Percentiles rank a stretch among this genome's conserved stretches.
Conservation (phyloP, 1,139 yeast species). For the Geotrichum carabidarum region DNA sequence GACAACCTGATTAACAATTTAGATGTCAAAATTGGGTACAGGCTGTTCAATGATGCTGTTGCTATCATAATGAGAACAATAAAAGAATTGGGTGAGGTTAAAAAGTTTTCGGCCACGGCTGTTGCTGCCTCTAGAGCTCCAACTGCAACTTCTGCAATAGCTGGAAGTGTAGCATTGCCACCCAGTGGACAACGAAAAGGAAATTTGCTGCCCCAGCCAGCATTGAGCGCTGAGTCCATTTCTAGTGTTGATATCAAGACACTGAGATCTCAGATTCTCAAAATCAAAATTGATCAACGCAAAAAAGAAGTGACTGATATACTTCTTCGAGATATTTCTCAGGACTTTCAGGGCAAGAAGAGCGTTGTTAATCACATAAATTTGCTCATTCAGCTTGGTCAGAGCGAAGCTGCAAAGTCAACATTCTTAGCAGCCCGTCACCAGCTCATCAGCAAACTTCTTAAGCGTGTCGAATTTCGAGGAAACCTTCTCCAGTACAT, state of each 20-base stretch:
- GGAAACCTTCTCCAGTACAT: conserved; percentile 46
- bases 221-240: not conserved
- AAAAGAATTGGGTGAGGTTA: conserved; percentile 13
- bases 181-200: not conserved
- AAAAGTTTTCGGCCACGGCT: conserved; percentile 19
- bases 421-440: conserved; percentile 47
- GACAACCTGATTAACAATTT: conserved; percentile 63
- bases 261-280: conserved; percentile 21
- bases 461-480: conserved; percentile 47
- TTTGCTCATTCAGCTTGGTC: conserved; percentile 42
- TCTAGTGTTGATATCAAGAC: conserved; percentile 13
- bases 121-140: conserved; percentile 15
- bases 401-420: conserved; percentile 46
- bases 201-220: not conserved
- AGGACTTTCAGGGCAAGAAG: conserved; percentile 33
- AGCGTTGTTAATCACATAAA: conserved; percentile 35
- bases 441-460: conserved; percentile 43
- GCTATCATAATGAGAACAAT: conserved; percentile 41
- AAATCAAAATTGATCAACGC: conserved; percentile 32
- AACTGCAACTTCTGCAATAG: conserved; percentile 9
- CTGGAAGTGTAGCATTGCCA: conserved; percentile 3
- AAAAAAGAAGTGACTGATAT: conserved; percentile 28
- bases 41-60: conserved; percentile 52
- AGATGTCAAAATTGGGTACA: conserved; percentile 60
- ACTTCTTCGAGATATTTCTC: conserved; percentile 35